These are phyloP conservation scores for Dendrocalamus latiflorus DNA, from an alignment of 202 grass and related monocot species.

Conservation along the genomic window DNA sequence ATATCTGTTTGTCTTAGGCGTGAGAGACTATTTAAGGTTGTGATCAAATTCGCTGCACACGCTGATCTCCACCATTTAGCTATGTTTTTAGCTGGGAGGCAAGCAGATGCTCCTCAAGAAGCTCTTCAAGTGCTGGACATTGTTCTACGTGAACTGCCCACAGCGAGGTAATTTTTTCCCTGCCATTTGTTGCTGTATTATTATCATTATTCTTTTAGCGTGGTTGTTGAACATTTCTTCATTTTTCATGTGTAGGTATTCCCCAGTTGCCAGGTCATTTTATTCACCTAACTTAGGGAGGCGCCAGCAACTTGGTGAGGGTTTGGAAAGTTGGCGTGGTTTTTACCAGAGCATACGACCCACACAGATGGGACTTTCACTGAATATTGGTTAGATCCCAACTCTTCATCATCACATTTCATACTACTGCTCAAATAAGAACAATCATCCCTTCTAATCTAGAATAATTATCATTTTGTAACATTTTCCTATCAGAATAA, in stretches of 20 bases:
- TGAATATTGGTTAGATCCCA: constrained; percentile 63
- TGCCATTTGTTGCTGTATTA: too few species aligned
- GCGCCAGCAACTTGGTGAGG: too few species aligned
- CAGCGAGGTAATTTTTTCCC: too few species aligned
- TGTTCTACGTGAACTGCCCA: too few species aligned
- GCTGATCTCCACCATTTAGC: constrained; percentile 63
- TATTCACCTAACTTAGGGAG: too few species aligned
- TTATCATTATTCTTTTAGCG: too few species aligned
- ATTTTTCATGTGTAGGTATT: too few species aligned
- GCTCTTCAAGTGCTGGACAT: too few species aligned
- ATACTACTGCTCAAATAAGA: neutral
- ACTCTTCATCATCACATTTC: constrained; percentile 1
- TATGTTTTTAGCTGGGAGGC: constrained; percentile 63
- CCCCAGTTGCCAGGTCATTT: too few species aligned
- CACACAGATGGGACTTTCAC: constrained; percentile 71
- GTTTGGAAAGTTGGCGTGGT: too few species aligned
- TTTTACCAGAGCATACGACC: constrained; percentile 75
- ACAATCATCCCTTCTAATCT: neutral
- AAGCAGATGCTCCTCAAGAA: constrained; percentile 75
- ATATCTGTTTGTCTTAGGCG: constrained; percentile 30
- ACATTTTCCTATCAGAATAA: neutral
- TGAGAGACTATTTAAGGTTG: constrained; percentile 42
- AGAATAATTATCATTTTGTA: neutral
- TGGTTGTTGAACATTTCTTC: too few species aligned
- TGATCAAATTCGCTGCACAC: constrained; percentile 58